phyloP scores from a whole-genome alignment of 805 yeast genomes.

The Candida vaughaniae region DNA sequence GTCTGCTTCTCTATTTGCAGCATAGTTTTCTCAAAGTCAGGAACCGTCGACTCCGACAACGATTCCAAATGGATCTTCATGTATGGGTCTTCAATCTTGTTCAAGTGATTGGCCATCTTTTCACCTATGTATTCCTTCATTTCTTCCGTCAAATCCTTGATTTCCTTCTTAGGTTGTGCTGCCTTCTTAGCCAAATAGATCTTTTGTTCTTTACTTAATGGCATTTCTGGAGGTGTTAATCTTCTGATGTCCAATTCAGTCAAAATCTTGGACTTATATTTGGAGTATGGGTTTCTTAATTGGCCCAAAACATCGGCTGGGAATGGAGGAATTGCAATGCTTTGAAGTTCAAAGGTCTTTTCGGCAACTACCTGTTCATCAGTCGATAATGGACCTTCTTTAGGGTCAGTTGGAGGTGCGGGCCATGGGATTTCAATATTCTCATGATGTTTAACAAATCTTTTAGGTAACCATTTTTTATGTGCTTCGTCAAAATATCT shows the following conservation, averaged over 20 bases:
- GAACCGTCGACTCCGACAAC: constrained; percentile 27
- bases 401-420: constrained; percentile 51
- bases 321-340: constrained; percentile 63
- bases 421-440: constrained; percentile 89
- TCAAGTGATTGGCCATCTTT: constrained; percentile 42
- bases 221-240: constrained; percentile 74
- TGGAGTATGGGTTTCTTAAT: constrained; percentile 75
- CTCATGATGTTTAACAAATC: constrained; percentile 71
- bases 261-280: constrained; percentile 54
- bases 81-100: constrained; percentile 32
- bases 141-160: constrained; percentile 47
- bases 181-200: constrained; percentile 57
- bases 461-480: constrained; percentile 69
- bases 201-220: constrained; percentile 61
- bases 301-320: constrained; percentile 66
- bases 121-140: constrained; percentile 55
- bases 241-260: constrained; percentile 61
- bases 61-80: constrained; percentile 40
- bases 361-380: constrained; percentile 55
- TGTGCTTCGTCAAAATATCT: constrained; percentile 71
- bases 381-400: constrained; percentile 62
- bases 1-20: constrained; percentile 3
- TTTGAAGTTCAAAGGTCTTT: constrained; percentile 71
- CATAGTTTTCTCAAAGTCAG: constrained; percentile 32
- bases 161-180: constrained; percentile 31